Evolutionary conservation across 495 filamentous ascomycete genomes (phyloP), one percentile per base, ranked within the genome.

Genomic region (Aspergillus heteromorphus): DNA sequence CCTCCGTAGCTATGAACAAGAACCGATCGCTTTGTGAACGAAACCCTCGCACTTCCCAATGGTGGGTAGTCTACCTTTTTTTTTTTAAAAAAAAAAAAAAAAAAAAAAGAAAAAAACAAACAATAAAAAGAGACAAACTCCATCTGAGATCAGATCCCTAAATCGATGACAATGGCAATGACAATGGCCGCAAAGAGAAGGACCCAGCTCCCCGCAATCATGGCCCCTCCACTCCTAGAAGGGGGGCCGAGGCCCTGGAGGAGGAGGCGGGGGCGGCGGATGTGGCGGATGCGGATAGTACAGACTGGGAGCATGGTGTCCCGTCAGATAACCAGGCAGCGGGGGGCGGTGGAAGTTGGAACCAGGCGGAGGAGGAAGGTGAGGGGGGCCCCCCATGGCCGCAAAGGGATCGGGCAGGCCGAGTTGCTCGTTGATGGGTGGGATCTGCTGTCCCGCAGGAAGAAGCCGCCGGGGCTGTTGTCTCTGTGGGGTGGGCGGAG

Each of bases 301-400:
- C 25, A 58, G 45, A 40, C 51, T 56, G 18, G 53, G 53, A 13
- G 58, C 64, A 38, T 57, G 61, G 20, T 61, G 64, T 13, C 59
- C 59, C 0, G 65, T 50, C 43, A 69, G 30, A 49, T 66, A 75
- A 18, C 58, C 57, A 1, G 69, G 70, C 17, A 67, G 50, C 11
- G 71, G 69, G 40, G 71, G 64, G 13, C 65, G 62, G 13, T 62
- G 65, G 47, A 75, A 74, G 53, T 73, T 72, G 0, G 71, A 73
- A 7, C 72, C 72, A 17, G 68, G 68, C 7, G 73, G 73, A 18
- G 73, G 73, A 5, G 73, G 73, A 11, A 74, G 67, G 48, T 69
- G 71, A 23, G 73, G 73, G 11, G 67, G 71, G 1, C 71, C 73
- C 38, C 54, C 63, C 57, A 66, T 61, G 9, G 57, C 40, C 18